phyloP scores from a whole-genome alignment of 2,329 filamentous ascomycete genomes.

The Cytospora schulzeri region DNA sequence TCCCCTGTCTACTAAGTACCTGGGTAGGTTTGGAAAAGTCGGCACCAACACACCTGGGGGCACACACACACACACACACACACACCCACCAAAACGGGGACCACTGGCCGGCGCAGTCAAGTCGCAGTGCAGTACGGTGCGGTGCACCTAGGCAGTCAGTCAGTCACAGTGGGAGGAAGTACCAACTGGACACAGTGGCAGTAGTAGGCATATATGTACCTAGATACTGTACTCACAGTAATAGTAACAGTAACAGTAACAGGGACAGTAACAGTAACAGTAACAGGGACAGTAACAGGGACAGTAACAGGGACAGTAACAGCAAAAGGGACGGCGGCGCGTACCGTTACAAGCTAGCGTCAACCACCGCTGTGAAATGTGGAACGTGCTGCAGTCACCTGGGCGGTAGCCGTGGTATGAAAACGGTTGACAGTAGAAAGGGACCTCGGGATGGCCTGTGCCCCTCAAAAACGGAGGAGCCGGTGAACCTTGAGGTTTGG shows the following conservation, averaged over 20 bases:
- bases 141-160: too few species aligned
- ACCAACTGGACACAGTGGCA: background rate
- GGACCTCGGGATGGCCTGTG: background rate
- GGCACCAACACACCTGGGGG: conserved; percentile 11
- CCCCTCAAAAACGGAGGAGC: background rate
- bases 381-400: background rate
- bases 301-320: background rate
- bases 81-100: background rate
- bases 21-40: conserved; percentile 6
- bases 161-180: background rate
- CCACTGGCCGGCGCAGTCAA: background rate
- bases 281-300: background rate
- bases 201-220: background rate
- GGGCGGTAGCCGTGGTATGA: background rate
- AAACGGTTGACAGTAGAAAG: background rate
- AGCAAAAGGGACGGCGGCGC: background rate
- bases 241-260: background rate
- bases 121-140: background rate
- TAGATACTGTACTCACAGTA: background rate
- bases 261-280: background rate
- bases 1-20: too few species aligned
- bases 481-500: background rate
- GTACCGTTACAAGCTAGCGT: conserved; percentile 1
- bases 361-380: background rate
- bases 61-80: too few species aligned